Evolutionary conservation across 768 basidiomycete genomes (phyloP).

Genomic region (Kondoa malvinella): DNA sequence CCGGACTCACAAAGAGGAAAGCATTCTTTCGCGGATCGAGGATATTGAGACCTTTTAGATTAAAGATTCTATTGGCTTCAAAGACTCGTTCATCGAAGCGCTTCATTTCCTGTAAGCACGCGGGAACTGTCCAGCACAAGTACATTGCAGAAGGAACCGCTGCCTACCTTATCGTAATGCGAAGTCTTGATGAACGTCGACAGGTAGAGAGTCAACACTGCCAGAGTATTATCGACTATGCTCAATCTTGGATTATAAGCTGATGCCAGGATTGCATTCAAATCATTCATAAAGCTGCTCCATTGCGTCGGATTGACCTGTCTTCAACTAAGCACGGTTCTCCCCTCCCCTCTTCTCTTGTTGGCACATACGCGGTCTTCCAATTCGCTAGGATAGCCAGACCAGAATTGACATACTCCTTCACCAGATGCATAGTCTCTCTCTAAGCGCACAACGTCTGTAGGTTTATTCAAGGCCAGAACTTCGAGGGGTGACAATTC

Average conservation of each 20-base stretch:
- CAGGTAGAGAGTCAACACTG: slow-evolving; percentile 63
- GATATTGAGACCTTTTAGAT: slow-evolving; percentile 71
- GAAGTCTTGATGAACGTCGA: slow-evolving; percentile 50
- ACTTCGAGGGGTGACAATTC: neutral
- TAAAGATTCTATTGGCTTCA: slow-evolving; percentile 56
- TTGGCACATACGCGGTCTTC: slow-evolving; percentile 59
- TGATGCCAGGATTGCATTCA: slow-evolving; percentile 72
- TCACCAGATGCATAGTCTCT: slow-evolving; percentile 88
- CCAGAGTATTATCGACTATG: slow-evolving; percentile 59
- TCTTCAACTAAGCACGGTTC: neutral
- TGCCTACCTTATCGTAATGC: slow-evolving; percentile 62
- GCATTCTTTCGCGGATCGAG: slow-evolving; percentile 69
- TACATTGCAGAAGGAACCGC: neutral
- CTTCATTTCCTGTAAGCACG: slow-evolving; percentile 52
- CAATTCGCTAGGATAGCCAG: slow-evolving; percentile 75
- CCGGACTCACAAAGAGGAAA: slow-evolving; percentile 79
- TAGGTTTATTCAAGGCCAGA: slow-evolving; percentile 35
- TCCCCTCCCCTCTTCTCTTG: slow-evolving; percentile 4
- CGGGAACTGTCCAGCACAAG: neutral
- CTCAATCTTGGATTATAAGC: slow-evolving; percentile 63
- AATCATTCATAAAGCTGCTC: slow-evolving; percentile 68
- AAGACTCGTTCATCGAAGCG: slow-evolving; percentile 48
- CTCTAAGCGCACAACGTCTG: slow-evolving; percentile 80
- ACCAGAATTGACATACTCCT: slow-evolving; percentile 61
- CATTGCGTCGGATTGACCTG: slow-evolving; percentile 85